These are phyloP conservation scores for Martensiomyces pterosporus DNA, from an alignment of 192 early-diverging fungal genomes.

Conservation along the genomic window DNA sequence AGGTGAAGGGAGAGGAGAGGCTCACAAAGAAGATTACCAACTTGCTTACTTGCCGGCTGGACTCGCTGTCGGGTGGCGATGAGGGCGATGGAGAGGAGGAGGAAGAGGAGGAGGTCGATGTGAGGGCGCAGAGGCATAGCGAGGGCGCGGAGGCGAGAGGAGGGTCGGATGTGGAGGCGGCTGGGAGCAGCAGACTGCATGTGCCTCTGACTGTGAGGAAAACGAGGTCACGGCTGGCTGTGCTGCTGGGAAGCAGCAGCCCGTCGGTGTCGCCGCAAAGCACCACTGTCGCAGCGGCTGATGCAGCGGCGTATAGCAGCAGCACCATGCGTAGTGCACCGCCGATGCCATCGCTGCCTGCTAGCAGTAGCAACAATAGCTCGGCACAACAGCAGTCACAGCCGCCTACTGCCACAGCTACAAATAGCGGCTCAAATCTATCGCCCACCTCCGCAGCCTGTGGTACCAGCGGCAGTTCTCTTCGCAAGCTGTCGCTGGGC, in stretches of 20 bases:
- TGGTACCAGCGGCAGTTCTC: no score
- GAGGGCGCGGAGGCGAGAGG: not conserved
- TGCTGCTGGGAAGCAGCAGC: constrained; percentile 18
- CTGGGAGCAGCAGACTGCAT: not conserved
- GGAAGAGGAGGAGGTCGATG: not conserved
- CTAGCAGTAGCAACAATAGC: not conserved
- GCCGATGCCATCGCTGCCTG: not conserved
- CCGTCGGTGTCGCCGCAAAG: constrained; percentile 7
- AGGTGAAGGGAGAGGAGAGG: constrained; percentile 45
- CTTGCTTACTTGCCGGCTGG: constrained; percentile 25
- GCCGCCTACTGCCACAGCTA: no score
- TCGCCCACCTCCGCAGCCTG: no score
- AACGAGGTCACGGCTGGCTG: constrained; percentile 29
- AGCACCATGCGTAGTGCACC: no score
- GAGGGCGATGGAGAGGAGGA: not conserved
- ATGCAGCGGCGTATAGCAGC: no score
- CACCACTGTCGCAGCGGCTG: no score
- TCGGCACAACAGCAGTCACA: no score
- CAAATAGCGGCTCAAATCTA: no score
- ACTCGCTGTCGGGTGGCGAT: constrained; percentile 17
- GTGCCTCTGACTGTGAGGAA: constrained; percentile 23
- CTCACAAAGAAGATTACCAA: constrained; percentile 31
- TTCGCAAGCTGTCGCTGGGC: not conserved
- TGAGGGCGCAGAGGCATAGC: not conserved
- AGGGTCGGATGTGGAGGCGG: not conserved